Base-by-base conservation (phyloP, 352 stramenopile genomes). In the Salisapilia sapeloensis region DNA sequence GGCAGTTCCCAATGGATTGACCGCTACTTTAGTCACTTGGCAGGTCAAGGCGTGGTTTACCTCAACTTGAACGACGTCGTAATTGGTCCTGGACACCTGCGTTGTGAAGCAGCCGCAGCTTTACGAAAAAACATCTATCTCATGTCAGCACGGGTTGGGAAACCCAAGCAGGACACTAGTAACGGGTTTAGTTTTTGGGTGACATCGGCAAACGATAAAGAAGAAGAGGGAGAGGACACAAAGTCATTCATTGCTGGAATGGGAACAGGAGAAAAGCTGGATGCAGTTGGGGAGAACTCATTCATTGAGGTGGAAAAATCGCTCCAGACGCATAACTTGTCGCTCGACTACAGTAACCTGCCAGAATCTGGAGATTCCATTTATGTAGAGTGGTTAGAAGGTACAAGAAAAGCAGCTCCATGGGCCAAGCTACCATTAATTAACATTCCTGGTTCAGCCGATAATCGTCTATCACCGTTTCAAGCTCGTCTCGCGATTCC, bases 1-100 rank as follows among this genome's bases (percentile, higher is more conserved):
- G 74, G 74, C 14, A 84, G 62, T 27, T 84, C 74, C 2, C 62
- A 82, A 40, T 86, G 74, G 74, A 86, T 89, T 29, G 71, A 89
- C 19, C 61, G 62, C 12, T 69, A 84, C 39, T 60, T 63, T n/a
- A 66, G 60, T 25, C 60, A 75, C 33, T 50, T 78, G 21, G 49
- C 50, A 3, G 60, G 63, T 10, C 67, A 63, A 20, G 71, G 62
- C 4, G 55, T 89, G 27, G 60, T 80, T 28, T 86, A 84, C 25
- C 21, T 89, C 18, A 71, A 84, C 41, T 31, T 89, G 16, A 56
- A 62, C 20, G 69, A 82, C 37, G 64, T 61, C n/a, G 72, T 89
- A 18, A 58, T 63, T 17, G 69, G 72, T 3, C 52, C 64, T 14
- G 72, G 72, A 4, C 36, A 64, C 0, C 47, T 90, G 28, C 50